Conservation (phyloP, 768 basidiomycete genomes). For the Tulasnella calospora region DNA sequence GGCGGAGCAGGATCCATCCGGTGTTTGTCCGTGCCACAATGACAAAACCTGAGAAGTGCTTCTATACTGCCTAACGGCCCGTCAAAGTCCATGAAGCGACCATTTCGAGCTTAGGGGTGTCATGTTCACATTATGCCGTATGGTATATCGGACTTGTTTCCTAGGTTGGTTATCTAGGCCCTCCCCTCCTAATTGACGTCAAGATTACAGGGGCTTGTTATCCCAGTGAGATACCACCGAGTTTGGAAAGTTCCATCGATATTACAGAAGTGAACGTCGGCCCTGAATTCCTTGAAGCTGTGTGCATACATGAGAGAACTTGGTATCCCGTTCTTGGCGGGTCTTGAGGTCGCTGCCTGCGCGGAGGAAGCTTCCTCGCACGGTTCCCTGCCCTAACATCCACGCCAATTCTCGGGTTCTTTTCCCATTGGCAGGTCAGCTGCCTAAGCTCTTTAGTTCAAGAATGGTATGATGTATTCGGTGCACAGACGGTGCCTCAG, state of each 20-base stretch:
- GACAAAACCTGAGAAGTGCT: neutral
- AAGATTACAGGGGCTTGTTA: neutral
- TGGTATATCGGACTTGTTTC: neutral
- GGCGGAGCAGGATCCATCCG: neutral
- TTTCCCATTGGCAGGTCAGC: neutral
- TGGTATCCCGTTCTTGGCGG: neutral
- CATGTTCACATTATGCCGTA: neutral
- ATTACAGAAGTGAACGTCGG: neutral
- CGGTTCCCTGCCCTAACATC: neutral
- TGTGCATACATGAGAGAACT: neutral
- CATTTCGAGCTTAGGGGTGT: neutral
- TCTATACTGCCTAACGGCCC: neutral
- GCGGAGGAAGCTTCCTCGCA: neutral
- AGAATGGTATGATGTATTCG: neutral
- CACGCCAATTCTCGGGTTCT: neutral
- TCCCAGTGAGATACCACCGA: neutral
- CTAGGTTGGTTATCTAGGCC: neutral
- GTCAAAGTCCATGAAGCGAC: neutral
- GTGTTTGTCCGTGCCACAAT: neutral
- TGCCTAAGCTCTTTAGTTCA: neutral
- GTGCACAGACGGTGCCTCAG: neutral
- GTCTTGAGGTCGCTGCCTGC: neutral
- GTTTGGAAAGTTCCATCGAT: neutral
- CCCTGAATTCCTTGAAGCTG: neutral
- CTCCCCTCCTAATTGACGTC: neutral